These are phyloP conservation scores for Scalesia atractyloides DNA, from an alignment of 129 eudicot genomes.

Conservation along the genomic window DNA sequence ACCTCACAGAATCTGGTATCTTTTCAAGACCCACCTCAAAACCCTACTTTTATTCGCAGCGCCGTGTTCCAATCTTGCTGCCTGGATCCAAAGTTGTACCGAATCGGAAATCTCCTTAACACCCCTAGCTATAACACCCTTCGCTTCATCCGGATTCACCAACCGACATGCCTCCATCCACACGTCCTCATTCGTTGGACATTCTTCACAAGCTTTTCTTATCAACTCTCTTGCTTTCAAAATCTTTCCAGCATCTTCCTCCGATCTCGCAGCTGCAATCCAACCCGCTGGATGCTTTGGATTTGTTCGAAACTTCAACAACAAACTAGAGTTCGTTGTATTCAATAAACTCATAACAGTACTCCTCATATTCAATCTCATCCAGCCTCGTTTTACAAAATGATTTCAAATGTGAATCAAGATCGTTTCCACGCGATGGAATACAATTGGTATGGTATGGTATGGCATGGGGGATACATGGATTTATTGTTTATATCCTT, in stretches of 20 bases:
- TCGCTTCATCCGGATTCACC: constrained; percentile 65
- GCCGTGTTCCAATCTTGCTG: constrained; percentile 77
- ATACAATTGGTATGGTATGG: too few relatives aligned
- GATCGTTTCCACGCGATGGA: too few relatives aligned
- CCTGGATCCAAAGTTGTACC: constrained; percentile 91
- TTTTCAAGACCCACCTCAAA: constrained; percentile 83
- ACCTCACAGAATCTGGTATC: constrained; percentile 89
- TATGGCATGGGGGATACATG: too few relatives aligned
- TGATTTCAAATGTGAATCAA: too few relatives aligned
- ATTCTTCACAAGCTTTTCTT: constrained; percentile 77
- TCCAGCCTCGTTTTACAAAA: too few relatives aligned
- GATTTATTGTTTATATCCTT: too few relatives aligned
- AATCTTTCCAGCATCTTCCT: constrained; percentile 89
- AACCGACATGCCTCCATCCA: constrained; percentile 95
- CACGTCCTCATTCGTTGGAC: constrained; percentile 88
- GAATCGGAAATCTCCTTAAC: constrained; percentile 31
- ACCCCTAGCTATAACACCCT: constrained; percentile 53
- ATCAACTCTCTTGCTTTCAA: constrained; percentile 70
- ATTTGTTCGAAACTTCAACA: constrained; percentile 79
- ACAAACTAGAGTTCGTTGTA: constrained; percentile 75
- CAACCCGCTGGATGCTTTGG: constrained; percentile 94
- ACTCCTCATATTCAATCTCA: too few relatives aligned
- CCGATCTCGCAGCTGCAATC: constrained; percentile 89
- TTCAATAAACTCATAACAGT: constrained; percentile 71
- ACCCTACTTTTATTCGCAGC: constrained; percentile 73